Evolutionary conservation across 352 stramenopile genomes (phyloP).

Genomic region (Globisporangium ultimum): DNA sequence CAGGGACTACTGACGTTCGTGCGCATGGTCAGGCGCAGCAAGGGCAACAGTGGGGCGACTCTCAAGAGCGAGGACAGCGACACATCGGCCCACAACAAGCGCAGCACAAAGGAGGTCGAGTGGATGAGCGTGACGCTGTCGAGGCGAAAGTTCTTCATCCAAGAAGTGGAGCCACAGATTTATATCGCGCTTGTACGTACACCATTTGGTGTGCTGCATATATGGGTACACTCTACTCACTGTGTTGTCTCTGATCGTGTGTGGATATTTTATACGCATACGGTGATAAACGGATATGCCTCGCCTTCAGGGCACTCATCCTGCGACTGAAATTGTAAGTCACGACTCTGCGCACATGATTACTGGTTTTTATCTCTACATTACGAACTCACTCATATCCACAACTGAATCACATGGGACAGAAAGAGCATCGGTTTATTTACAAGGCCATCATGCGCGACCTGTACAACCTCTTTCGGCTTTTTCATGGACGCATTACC

Average conservation of each 20-base stretch:
- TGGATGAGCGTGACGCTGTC: constrained; percentile 50
- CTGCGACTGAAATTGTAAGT: not conserved
- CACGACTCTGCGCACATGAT: not conserved
- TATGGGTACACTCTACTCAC: no score
- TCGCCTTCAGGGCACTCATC: not conserved
- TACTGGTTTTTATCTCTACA: not conserved
- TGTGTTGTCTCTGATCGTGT: not conserved
- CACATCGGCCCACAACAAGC: not conserved
- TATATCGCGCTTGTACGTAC: constrained; percentile 51
- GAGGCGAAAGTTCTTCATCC: constrained; percentile 34
- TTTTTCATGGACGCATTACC: constrained; percentile 56
- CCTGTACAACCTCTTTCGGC: constrained; percentile 46
- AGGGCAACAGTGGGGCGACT: not conserved
- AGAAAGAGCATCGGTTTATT: constrained; percentile 33
- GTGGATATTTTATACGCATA: no score
- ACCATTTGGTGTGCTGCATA: not conserved
- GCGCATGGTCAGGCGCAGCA: constrained; percentile 25
- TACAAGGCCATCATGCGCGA: constrained; percentile 37
- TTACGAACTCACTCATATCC: no score
- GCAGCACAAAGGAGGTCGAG: constrained; percentile 9
- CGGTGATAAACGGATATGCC: no score
- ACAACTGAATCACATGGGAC: not conserved
- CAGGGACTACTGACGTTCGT: constrained; percentile 56
- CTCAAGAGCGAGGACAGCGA: not conserved
- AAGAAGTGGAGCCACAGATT: constrained; percentile 55